Conservation (phyloP, 805 yeast genomes). For the Wickerhamomyces queroliae region DNA sequence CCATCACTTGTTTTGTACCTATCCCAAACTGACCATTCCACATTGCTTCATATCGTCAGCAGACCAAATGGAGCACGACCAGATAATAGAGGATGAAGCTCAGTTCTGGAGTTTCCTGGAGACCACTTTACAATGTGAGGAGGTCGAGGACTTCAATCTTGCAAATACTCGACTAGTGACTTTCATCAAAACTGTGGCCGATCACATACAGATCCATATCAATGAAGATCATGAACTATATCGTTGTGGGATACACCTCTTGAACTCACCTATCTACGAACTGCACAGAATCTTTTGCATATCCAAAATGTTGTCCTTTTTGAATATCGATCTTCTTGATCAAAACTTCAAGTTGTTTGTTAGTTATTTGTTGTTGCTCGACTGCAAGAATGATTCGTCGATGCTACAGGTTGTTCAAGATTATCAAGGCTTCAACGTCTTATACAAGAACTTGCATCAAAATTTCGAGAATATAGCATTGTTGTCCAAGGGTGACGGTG, state of each 20-base stretch:
- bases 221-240: slow-evolving; percentile 27
- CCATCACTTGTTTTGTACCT: too few relatives aligned
- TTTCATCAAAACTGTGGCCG: slow-evolving; percentile 18
- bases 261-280: slow-evolving; percentile 30
- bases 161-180: slow-evolving; percentile 17
- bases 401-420: slow-evolving; percentile 42
- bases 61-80: background rate
- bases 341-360: slow-evolving; percentile 33
- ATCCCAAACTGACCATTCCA: too few relatives aligned
- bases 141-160: slow-evolving; percentile 5
- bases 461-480: slow-evolving; percentile 15
- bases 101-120: slow-evolving; percentile 1
- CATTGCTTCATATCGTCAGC: too few relatives aligned
- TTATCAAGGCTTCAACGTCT: slow-evolving; percentile 44
- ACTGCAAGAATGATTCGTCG: slow-evolving; percentile 34
- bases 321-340: slow-evolving; percentile 30
- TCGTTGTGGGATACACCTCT: slow-evolving; percentile 27
- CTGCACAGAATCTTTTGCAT: slow-evolving; percentile 38
- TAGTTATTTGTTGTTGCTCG: slow-evolving; percentile 38
- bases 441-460: slow-evolving; percentile 35
- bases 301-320: slow-evolving; percentile 41
- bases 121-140: slow-evolving; percentile 7
- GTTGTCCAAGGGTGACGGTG: slow-evolving; percentile 24
- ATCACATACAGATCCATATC: slow-evolving; percentile 18
- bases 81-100: background rate